These are phyloP conservation scores for Hippophae rhamnoides DNA, from an alignment of 306 rosid genomes.

Conservation along the genomic window DNA sequence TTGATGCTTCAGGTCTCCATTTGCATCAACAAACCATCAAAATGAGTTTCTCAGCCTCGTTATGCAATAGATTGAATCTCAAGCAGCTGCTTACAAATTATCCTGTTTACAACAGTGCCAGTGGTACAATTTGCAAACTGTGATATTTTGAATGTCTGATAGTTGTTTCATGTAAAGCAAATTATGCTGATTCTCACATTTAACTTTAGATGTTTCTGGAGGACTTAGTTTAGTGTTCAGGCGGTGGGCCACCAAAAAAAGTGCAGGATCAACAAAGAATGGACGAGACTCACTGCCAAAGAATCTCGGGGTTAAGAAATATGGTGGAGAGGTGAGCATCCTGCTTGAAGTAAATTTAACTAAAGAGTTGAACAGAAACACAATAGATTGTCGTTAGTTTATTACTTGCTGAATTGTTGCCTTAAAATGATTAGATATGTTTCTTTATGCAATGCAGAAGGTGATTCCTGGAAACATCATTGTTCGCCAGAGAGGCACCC, in stretches of 20 bases:
- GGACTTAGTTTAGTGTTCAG: constrained; percentile 63
- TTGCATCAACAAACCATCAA: constrained; percentile 1
- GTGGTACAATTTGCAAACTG: constrained; percentile 33
- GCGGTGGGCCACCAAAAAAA: constrained; percentile 88
- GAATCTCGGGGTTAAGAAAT: constrained; percentile 89
- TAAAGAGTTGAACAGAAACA: neutral
- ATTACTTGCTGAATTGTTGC: neutral
- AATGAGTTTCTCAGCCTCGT: constrained; percentile 50
- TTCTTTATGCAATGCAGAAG: constrained; percentile 34
- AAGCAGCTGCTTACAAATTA: constrained; percentile 49
- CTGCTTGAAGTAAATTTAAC: constrained; percentile 1
- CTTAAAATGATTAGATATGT: neutral
- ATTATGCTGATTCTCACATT: constrained; percentile 11
- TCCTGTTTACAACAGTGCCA: constrained; percentile 48
- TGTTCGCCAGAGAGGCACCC: constrained; percentile 82
- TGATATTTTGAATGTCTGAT: constrained; percentile 1
- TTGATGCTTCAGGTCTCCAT: constrained; percentile 16
- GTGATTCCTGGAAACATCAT: constrained; percentile 89
- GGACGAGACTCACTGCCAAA: constrained; percentile 90
- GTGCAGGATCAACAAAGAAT: constrained; percentile 83
- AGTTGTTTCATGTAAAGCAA: constrained; percentile 4
- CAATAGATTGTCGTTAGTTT: neutral
- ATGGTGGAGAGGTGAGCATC: constrained; percentile 81
- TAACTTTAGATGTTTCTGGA: constrained; percentile 48
- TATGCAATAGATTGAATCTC: constrained; percentile 55